phyloP scores from a whole-genome alignment of 192 early-diverging fungal species.

The Rhizophlyctis rosea region DNA sequence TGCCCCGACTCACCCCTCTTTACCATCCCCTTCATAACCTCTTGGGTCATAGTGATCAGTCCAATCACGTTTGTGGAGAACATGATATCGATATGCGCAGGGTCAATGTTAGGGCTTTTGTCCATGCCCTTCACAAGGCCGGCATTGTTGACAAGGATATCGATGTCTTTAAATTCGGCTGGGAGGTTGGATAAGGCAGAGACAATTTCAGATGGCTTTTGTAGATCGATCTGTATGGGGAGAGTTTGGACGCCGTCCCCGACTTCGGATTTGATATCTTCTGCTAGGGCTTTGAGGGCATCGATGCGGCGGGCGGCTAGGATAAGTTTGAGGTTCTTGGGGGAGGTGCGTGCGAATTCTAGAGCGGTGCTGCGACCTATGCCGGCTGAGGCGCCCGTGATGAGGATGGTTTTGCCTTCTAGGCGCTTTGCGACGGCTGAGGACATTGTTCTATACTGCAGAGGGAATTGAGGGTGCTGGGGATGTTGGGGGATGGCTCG shows the following conservation, averaged over 20 bases:
- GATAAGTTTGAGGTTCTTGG: slow-evolving; percentile 60
- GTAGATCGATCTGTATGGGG: slow-evolving; percentile 69
- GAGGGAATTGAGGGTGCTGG: too few relatives aligned
- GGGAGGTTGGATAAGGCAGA: slow-evolving; percentile 47
- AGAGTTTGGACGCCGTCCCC: slow-evolving; percentile 53
- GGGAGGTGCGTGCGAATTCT: slow-evolving; percentile 62
- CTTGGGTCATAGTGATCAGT: slow-evolving; percentile 74
- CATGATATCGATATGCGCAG: slow-evolving; percentile 71
- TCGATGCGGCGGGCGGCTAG: slow-evolving; percentile 50
- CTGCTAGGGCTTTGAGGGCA: slow-evolving; percentile 54
- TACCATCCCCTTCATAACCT: slow-evolving; percentile 77
- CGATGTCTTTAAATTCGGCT: slow-evolving; percentile 53
- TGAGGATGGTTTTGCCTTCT: too few relatives aligned
- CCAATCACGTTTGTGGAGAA: slow-evolving; percentile 74
- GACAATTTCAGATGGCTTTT: slow-evolving; percentile 10
- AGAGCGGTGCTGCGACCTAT: slow-evolving; percentile 71
- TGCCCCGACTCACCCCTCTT: slow-evolving; percentile 30
- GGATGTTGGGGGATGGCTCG: too few relatives aligned
- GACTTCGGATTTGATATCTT: slow-evolving; percentile 49
- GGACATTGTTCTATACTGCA: too few relatives aligned
- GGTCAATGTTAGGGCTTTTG: slow-evolving; percentile 54
- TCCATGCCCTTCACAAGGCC: slow-evolving; percentile 76
- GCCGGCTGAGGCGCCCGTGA: slow-evolving; percentile 67
- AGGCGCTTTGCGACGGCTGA: too few relatives aligned
- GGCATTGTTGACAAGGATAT: slow-evolving; percentile 89